These are phyloP conservation scores for Yamadazyma kitorensis DNA, from an alignment of 805 yeast species.

Conservation along the genomic window DNA sequence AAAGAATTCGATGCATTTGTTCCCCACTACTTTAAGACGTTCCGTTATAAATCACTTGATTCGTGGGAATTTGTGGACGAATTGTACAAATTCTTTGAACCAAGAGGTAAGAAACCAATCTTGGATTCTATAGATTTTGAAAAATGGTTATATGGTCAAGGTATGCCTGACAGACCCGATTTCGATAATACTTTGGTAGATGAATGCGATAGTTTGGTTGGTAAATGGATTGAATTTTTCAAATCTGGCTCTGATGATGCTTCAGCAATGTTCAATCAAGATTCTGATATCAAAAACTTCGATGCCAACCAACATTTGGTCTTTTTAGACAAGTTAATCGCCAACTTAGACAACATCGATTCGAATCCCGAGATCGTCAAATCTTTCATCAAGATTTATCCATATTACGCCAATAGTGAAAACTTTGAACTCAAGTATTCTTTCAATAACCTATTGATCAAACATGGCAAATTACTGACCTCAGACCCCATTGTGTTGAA, in stretches of 20 bases:
- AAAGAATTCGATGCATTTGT: conserved; percentile 27
- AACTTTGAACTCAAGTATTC: conserved; percentile 25
- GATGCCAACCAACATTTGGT: conserved; percentile 25
- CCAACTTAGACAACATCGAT: conserved; percentile 11
- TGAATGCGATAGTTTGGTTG: conserved; percentile 21
- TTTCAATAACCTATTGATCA: conserved; percentile 23
- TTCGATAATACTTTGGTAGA: conserved; percentile 29
- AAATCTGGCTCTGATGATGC: conserved; percentile 14
- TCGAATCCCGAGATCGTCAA: conserved; percentile 10
- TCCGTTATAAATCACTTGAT: conserved; percentile 27
- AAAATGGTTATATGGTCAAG: conserved; percentile 25
- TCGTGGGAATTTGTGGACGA: conserved; percentile 23
- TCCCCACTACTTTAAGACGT: conserved; percentile 25
- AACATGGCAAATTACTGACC: conserved; percentile 16
- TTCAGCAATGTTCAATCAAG: conserved; percentile 17
- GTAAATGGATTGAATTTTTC: conserved; percentile 19
- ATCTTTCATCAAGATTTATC: conserved; percentile 17
- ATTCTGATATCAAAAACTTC: conserved; percentile 28
- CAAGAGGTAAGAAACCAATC: conserved; percentile 16
- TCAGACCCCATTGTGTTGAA: conserved; percentile 15
- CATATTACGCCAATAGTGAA: conserved; percentile 16
- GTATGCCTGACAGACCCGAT: conserved; percentile 25
- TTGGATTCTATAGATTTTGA: conserved; percentile 28
- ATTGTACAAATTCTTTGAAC: conserved; percentile 23
- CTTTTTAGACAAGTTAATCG: conserved; percentile 22